A percentile compares a stretch with the other conserved stretches of the same genome.
These are phyloP conservation scores for sunflower (Helianthus annuus) DNA, from an alignment of 129 eudicot genomes.

Conservation along the genomic window DNA sequence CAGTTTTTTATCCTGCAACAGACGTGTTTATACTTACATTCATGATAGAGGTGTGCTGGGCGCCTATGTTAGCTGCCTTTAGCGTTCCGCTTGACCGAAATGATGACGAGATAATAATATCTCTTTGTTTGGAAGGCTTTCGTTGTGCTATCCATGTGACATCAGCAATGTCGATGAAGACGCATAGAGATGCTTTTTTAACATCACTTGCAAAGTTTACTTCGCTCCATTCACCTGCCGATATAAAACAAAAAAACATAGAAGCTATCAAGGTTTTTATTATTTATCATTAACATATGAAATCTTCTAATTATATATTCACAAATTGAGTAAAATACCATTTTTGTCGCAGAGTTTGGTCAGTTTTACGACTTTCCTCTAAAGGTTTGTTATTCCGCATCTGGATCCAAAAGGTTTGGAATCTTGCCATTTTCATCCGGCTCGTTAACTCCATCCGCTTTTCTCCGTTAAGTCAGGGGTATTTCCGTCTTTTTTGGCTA, in stretches of 20 bases:
- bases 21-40: constrained; percentile 88
- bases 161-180: constrained; percentile 98
- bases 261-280: constrained; percentile 95
- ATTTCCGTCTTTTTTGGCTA: no score
- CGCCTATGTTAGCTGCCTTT: constrained; percentile 99
- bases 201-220: constrained; percentile 97
- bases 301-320: background rate
- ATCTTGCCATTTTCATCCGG: no score
- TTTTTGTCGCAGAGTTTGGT: no score
- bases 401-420: no score
- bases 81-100: constrained; percentile 99
- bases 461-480: no score
- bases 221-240: constrained; percentile 96
- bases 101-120: constrained; percentile 73
- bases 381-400: no score
- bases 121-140: constrained; percentile 83
- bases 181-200: constrained; percentile 94
- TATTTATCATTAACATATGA: background rate
- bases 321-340: background rate
- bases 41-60: constrained; percentile 99
- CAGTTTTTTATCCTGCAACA: constrained; percentile 93
- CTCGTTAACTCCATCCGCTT: no score
- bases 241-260: constrained; percentile 90
- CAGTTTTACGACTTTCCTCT: no score
- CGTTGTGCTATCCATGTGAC: constrained; percentile 94